A percentile compares a stretch with the other conserved stretches of the same genome.
phyloP scores from a whole-genome alignment of 345 rosid species.

The Eucalyptus guilfoylei region DNA sequence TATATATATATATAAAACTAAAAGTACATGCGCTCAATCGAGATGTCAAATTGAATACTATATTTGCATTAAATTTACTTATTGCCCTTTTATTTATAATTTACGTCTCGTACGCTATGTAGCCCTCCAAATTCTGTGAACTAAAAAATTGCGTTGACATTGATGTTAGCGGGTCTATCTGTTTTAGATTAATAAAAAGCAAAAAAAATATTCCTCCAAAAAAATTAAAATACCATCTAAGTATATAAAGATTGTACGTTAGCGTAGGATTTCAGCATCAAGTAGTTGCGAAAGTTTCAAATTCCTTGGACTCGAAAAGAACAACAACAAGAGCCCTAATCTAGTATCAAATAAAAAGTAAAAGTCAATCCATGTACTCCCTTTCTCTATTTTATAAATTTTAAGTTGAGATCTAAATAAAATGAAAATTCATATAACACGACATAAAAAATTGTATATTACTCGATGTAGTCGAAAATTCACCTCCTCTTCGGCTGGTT shows the following conservation, averaged over 20 bases:
- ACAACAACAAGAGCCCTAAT: neutral
- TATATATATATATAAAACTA: no score
- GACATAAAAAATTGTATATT: neutral
- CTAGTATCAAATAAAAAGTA: no score
- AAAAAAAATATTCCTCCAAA: neutral
- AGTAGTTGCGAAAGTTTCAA: neutral
- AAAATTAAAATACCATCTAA: neutral
- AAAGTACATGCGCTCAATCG: no score
- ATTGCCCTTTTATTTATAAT: neutral
- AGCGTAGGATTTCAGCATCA: neutral
- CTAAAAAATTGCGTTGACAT: neutral
- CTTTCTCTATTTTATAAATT: neutral
- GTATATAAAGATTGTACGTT: neutral
- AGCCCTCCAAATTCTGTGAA: neutral
- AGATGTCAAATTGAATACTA: no score
- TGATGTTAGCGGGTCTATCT: neutral
- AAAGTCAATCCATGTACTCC: neutral
- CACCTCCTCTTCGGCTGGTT: accelerated
- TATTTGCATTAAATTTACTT: no score
- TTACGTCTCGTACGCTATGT: neutral
- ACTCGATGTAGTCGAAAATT: neutral
- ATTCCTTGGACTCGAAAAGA: neutral
- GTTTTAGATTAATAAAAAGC: neutral
- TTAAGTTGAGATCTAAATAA: neutral
- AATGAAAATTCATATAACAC: neutral